phyloP scores from a whole-genome alignment of 2,329 filamentous ascomycete genomes.

The Capronia coronata region DNA sequence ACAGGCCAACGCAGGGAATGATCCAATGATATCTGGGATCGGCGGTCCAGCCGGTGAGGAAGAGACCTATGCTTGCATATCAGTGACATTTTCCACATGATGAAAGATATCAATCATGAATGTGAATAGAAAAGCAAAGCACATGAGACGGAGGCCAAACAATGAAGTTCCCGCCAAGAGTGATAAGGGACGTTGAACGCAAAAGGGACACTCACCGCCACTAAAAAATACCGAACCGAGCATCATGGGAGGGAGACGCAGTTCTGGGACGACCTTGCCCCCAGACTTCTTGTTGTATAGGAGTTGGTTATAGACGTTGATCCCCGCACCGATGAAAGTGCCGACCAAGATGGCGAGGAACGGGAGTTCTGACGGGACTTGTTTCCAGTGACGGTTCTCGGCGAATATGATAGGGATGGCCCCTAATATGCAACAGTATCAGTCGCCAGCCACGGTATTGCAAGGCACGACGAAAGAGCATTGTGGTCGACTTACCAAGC shows the following conservation, averaged over 20 bases:
- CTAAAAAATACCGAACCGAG: conserved; percentile 41
- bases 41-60: conserved; percentile 57
- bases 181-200: too few species aligned
- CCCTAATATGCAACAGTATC: conserved; percentile 25
- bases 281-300: conserved; percentile 29
- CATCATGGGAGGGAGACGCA: conserved; percentile 48
- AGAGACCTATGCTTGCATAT: conserved; percentile 45
- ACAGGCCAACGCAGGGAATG: conserved; percentile 34
- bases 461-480: too few species aligned
- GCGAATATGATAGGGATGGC: conserved; percentile 49
- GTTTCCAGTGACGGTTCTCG: conserved; percentile 41
- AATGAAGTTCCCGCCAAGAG: too few species aligned
- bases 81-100: too few species aligned
- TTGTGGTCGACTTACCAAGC: too few species aligned
- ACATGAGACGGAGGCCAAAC: too few species aligned
- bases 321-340: conserved; percentile 37
- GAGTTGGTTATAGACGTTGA: conserved; percentile 39
- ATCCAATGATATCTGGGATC: conserved; percentile 36
- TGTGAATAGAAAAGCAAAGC: too few species aligned
- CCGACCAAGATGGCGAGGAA: conserved; percentile 47
- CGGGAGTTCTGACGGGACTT: conserved; percentile 42
- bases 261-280: conserved; percentile 38
- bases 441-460: too few species aligned
- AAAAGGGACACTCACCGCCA: neutral
- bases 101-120: too few species aligned